Evolutionary conservation across 2,329 filamentous ascomycete species (phyloP).

Genomic region (Cadophora sp.): DNA sequence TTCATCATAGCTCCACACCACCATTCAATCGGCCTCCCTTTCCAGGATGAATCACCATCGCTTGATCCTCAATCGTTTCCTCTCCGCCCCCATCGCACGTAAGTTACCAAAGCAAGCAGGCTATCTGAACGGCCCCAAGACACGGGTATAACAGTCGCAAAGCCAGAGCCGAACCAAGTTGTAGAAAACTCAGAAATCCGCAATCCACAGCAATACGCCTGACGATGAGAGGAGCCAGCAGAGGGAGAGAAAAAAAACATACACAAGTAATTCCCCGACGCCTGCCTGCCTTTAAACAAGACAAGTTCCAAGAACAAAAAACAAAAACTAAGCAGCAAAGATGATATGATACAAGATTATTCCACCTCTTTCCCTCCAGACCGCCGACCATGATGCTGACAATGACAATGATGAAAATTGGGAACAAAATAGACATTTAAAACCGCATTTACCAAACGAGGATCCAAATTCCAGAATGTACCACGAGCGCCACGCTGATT

Average conservation of each 20-base stretch:
- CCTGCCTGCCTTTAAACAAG: background rate
- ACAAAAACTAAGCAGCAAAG: background rate
- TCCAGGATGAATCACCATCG: too few species aligned
- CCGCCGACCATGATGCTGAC: conserved; percentile 2
- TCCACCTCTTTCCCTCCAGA: conserved; percentile 1
- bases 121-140: too few species aligned
- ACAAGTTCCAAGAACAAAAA: background rate
- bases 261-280: background rate
- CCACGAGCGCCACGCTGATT: conserved; percentile 12
- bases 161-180: too few species aligned
- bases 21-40: too few species aligned
- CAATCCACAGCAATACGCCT: too few species aligned
- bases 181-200: too few species aligned
- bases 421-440: background rate
- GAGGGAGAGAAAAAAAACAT: background rate
- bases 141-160: too few species aligned
- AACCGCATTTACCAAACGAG: background rate
- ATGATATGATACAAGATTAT: conserved; percentile 25
- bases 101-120: too few species aligned
- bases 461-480: background rate
- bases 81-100: too few species aligned
- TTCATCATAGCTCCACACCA: too few species aligned
- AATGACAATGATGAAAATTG: background rate
- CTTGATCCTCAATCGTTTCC: too few species aligned
- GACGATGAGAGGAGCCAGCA: background rate